Percentiles rank a stretch among this genome's conserved stretches.
Conservation (phyloP, 768 basidiomycete species). For the Coprinopsis sp. region DNA sequence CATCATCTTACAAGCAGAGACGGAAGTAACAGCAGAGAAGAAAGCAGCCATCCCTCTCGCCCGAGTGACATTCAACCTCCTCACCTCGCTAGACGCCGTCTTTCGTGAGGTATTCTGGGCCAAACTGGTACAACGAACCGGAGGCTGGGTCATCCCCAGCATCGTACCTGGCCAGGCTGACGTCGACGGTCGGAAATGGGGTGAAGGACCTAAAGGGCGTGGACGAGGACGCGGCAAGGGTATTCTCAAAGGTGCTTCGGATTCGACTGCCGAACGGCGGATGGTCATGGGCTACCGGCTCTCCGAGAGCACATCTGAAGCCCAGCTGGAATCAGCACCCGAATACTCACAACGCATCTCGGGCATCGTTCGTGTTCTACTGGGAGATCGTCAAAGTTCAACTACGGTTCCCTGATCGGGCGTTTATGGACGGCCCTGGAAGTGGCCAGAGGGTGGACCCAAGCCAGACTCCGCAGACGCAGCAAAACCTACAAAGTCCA, state of each 20-base stretch:
- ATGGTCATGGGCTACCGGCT: slow-evolving; percentile 58
- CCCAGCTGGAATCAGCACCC: slow-evolving; percentile 39
- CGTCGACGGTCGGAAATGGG: slow-evolving; percentile 45
- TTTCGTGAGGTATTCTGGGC: slow-evolving; percentile 79
- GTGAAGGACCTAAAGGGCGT: slow-evolving; percentile 11
- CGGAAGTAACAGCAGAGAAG: slow-evolving; percentile 86
- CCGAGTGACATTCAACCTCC: slow-evolving; percentile 65
- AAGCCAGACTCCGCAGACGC: slow-evolving; percentile 18
- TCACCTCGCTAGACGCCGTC: slow-evolving; percentile 43
- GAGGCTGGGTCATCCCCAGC: slow-evolving; percentile 81
- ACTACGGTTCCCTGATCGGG: slow-evolving; percentile 1
- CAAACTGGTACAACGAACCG: slow-evolving; percentile 80
- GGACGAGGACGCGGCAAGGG: slow-evolving; percentile 11
- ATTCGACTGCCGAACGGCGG: slow-evolving; percentile 28
- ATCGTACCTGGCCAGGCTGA: slow-evolving; percentile 50
- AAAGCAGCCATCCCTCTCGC: slow-evolving; percentile 82
- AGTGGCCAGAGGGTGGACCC: neutral
- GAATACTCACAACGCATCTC: slow-evolving; percentile 66
- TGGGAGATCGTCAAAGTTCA: slow-evolving; percentile 58
- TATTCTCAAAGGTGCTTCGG: no score
- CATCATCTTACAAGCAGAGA: slow-evolving; percentile 88
- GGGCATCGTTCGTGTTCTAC: slow-evolving; percentile 85
- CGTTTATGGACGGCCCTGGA: neutral
- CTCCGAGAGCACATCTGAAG: slow-evolving; percentile 29
- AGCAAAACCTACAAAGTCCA: slow-evolving; percentile 52